A percentile compares a stretch with the other conserved stretches of the same genome.
These are phyloP conservation scores for Holtermannia corniformis DNA, from an alignment of 768 basidiomycete genomes.

Conservation along the genomic window DNA sequence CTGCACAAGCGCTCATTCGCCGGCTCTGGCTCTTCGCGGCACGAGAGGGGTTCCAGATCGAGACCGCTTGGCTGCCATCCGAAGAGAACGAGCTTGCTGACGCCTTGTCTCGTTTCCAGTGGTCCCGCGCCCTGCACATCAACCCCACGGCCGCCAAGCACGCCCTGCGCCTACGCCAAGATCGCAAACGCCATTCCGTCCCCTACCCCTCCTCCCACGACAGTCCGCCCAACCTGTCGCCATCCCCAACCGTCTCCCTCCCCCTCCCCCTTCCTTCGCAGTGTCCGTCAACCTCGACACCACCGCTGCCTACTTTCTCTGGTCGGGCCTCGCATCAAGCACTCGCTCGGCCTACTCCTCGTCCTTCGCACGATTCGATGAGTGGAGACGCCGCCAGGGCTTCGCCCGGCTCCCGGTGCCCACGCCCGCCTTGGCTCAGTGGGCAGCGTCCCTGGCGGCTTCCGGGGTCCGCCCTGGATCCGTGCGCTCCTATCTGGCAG, in stretches of 20 bases:
- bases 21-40: constrained; percentile 11
- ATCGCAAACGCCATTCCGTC: too few species aligned
- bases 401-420: too few species aligned
- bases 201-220: constrained; percentile 8
- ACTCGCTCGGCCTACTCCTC: too few species aligned
- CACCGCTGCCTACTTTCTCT: too few species aligned
- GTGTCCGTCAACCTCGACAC: constrained; percentile 5
- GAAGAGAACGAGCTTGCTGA: constrained; percentile 17
- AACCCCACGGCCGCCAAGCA: constrained; percentile 22
- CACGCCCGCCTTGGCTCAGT: too few species aligned
- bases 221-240: too few species aligned
- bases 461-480: constrained; percentile 34
- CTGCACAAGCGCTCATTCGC: constrained; percentile 12
- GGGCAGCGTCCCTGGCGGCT: too few species aligned
- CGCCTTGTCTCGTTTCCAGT: constrained; percentile 22
- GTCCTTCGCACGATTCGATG: constrained; percentile 14
- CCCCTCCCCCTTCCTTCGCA: constrained; percentile 18
- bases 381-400: constrained; percentile 21
- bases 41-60: constrained; percentile 10
- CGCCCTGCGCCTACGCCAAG: too few species aligned
- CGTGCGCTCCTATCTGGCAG: constrained; percentile 32
- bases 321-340: too few species aligned
- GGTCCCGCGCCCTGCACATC: constrained; percentile 19
- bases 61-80: constrained; percentile 15
- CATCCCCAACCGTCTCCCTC: too few species aligned